Evolutionary conservation across 257 asterid genomes (phyloP), one percentile per base, ranked within the genome.

Genomic region (Jacaranda copaia): DNA sequence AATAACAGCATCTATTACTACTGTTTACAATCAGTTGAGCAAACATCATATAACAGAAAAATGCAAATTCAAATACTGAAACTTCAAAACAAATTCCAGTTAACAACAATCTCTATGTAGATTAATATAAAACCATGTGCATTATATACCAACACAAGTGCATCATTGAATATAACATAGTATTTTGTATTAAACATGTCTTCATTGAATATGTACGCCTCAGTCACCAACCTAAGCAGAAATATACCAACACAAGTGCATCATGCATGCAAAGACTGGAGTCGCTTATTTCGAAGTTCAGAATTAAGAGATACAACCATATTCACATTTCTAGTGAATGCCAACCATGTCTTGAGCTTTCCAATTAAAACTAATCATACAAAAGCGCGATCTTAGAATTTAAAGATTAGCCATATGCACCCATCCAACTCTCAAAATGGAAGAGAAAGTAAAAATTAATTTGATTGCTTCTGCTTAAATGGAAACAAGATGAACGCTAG

Each of bases 1-100:
- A 14, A 16, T 68, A 49, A 60, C 19, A 70, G 74, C 74, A 78
- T 39, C 68, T 66, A 52, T 20, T 64, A 38, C 18, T 39, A 25
- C 32, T 0, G 2, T 25, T 25, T 25, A 25, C 32, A 25, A 25
- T 25, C 1, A 51, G 42, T 53, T 9, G 35, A 20, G 20, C 19
- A 16, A 16, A 60, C n/a, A 4, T 15, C 46, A 63, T 4, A 49
- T 5, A 52, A 70, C 11, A 35, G 5, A 63, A 70, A 45, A 53
- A 48, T 11, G 42, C 56, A 14, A 51, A 12, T 63, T 38, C 9
- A 49, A 75, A 12, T 6, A 76, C 46, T 9, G 36, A 2, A 72
- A 52, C 63, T 63, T 45, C 38, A 20, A 42, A 79, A 59, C 51
- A 46, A 14, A 66, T 72, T 45, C 64, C 79, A 43, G 1, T 6